Evolutionary conservation across 495 filamentous ascomycete species (phyloP).

Genomic region (Neurospora sp.): DNA sequence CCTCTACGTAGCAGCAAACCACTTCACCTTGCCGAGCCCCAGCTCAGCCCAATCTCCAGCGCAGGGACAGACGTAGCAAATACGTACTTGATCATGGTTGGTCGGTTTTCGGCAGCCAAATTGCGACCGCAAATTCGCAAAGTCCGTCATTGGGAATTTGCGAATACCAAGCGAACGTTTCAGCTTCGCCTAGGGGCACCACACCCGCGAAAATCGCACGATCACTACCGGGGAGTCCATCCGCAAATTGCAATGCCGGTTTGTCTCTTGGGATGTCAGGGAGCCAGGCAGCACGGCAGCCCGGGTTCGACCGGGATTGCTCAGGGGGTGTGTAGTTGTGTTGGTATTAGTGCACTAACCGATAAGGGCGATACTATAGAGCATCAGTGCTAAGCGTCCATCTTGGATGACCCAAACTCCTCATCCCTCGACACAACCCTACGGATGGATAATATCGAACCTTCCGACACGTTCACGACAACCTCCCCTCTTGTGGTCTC

Average conservation of each 20-base stretch:
- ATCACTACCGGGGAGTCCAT: background rate
- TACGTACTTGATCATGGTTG: background rate
- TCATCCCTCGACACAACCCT: background rate
- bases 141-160: background rate
- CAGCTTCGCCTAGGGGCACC: background rate
- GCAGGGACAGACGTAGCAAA: background rate
- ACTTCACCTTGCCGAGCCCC: background rate
- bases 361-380: fast-evolving
- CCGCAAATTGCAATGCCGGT: too few species aligned
- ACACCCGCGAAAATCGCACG: background rate
- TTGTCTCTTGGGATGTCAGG: background rate
- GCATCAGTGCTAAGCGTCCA: background rate
- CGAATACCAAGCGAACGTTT: background rate
- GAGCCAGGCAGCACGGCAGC: background rate
- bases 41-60: background rate
- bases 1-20: background rate
- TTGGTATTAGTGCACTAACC: background rate
- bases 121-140: background rate
- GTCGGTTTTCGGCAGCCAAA: background rate
- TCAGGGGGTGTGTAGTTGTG: background rate
- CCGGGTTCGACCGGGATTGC: background rate
- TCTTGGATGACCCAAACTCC: background rate
- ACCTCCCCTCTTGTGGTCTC: background rate
- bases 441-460: background rate
- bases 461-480: background rate